Percentiles rank a stretch among this genome's conserved stretches.
Evolutionary conservation across 257 asterid species (phyloP).

Genomic region (Jacaranda copaia): DNA sequence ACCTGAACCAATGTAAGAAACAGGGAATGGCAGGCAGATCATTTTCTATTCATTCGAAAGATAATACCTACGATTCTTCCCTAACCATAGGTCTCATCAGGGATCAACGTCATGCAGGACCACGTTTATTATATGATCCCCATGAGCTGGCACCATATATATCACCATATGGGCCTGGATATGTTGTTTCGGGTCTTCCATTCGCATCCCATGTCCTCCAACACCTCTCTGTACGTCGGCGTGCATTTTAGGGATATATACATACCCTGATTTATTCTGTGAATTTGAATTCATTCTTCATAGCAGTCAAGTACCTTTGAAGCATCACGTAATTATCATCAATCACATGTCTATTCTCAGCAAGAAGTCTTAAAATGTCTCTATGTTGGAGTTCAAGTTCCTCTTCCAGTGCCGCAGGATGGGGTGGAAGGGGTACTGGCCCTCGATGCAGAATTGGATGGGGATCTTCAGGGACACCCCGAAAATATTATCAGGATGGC

Average conservation of each 20-base stretch:
- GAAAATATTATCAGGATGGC: slow-evolving; percentile 58
- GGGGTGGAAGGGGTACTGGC: slow-evolving; percentile 61
- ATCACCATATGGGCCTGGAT: slow-evolving; percentile 61
- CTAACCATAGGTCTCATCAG: slow-evolving; percentile 20
- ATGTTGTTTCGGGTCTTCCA: slow-evolving; percentile 80
- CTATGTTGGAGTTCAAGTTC: slow-evolving; percentile 85
- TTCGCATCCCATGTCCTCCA: slow-evolving; percentile 69
- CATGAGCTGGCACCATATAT: slow-evolving; percentile 58
- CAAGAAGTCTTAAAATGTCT: slow-evolving; percentile 72
- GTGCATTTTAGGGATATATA: slow-evolving; percentile 66
- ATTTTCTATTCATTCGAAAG: not conserved
- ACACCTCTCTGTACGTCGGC: slow-evolving; percentile 83
- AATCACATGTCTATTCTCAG: slow-evolving; percentile 73
- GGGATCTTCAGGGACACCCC: slow-evolving; percentile 63
- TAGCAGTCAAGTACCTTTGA: slow-evolving; percentile 76
- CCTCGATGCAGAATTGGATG: slow-evolving; percentile 53
- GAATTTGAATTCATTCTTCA: slow-evolving; percentile 89
- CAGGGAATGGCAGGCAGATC: not conserved
- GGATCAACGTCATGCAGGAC: slow-evolving; percentile 61
- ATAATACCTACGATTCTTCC: not conserved
- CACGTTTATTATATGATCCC: slow-evolving; percentile 69
- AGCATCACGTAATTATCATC: slow-evolving; percentile 89
- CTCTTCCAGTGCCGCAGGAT: slow-evolving; percentile 74
- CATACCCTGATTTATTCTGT: slow-evolving; percentile 68
- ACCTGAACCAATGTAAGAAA: not conserved